Conservation (phyloP, 78 protist genomes). For the Dictyostelium purpureum region DNA sequence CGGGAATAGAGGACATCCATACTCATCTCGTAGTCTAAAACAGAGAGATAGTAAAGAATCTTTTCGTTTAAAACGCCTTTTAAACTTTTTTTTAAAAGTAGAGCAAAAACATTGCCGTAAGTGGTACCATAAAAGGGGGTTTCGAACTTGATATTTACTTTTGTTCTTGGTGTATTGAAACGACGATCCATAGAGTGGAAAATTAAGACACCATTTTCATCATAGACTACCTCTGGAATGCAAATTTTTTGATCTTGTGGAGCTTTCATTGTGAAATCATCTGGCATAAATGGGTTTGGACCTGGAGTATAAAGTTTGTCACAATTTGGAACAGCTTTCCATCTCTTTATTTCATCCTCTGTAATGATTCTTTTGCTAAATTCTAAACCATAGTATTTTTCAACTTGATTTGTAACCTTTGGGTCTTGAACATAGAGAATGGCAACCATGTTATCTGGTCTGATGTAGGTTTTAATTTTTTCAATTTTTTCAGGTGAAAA, state of each 20-base stretch:
- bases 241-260: background rate
- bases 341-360: background rate
- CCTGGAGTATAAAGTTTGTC: background rate
- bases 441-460: constrained; percentile 27
- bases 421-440: background rate
- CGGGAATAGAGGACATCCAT: background rate
- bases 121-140: background rate
- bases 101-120: background rate
- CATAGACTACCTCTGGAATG: background rate
- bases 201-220: background rate
- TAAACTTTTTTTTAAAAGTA: background rate
- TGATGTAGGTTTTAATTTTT: background rate
- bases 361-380: background rate
- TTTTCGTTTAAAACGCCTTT: constrained; percentile 36
- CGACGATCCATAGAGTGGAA: constrained; percentile 20
- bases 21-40: background rate
- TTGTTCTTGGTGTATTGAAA: constrained; percentile 57
- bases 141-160: background rate
- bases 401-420: background rate
- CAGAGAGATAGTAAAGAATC: background rate
- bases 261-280: constrained; percentile 32
- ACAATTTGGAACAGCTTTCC: constrained; percentile 5
- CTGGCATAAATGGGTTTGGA: constrained; percentile 58
- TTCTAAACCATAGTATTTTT: background rate
- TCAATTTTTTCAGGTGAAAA: background rate